Conservation (phyloP, 2,329 filamentous ascomycete species). For the Gaeumannomyces tritici region DNA sequence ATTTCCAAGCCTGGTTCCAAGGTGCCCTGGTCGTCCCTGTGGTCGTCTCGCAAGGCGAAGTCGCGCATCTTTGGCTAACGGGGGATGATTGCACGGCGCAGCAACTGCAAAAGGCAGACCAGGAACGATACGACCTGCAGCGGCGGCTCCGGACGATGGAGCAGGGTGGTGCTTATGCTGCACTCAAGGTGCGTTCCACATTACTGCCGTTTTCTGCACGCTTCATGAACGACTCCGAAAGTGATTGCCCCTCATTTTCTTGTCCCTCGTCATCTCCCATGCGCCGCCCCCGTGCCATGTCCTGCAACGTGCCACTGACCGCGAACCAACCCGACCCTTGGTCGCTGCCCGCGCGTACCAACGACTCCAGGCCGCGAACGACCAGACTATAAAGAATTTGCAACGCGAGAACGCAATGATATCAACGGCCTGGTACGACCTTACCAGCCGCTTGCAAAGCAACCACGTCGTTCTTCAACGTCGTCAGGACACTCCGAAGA, state of each 20-base stretch:
- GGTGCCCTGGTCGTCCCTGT: background rate
- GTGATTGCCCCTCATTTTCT: background rate
- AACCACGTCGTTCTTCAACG: constrained; percentile 73
- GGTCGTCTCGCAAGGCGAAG: background rate
- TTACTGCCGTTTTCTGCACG: constrained; percentile 2
- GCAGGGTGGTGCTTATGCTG: constrained; percentile 35
- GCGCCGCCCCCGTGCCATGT: background rate
- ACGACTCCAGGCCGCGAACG: constrained; percentile 32
- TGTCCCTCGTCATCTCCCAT: background rate
- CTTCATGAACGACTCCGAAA: background rate
- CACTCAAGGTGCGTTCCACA: constrained; percentile 39
- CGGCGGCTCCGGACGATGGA: constrained; percentile 43
- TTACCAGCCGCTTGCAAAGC: constrained; percentile 68
- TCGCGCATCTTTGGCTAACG: background rate
- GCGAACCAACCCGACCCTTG: background rate
- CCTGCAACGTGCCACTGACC: background rate
- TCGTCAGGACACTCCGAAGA: constrained; percentile 64
- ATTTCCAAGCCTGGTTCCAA: background rate
- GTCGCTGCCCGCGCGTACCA: background rate
- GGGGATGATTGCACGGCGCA: constrained; percentile 16
- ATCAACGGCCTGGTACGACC: constrained; percentile 77
- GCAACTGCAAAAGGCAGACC: constrained; percentile 50
- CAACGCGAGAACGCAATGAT: constrained; percentile 72
- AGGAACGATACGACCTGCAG: constrained; percentile 46
- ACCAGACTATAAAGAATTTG: constrained; percentile 56